A percentile compares a stretch with the other conserved stretches of the same genome.
phyloP scores from a whole-genome alignment of 106 monocot species.

The Platanthera zijinensis region DNA sequence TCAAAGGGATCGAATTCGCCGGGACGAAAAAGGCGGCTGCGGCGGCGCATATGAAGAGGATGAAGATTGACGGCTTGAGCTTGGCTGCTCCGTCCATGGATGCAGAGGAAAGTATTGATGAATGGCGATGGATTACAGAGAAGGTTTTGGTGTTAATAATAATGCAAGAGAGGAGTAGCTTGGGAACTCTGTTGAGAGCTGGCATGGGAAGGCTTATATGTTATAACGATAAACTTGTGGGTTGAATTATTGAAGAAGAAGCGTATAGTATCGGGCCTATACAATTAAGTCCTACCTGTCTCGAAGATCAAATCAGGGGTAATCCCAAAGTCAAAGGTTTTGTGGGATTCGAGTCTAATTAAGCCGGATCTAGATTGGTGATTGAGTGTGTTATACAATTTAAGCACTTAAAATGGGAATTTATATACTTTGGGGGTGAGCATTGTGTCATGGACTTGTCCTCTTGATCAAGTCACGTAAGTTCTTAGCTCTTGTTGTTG shows the following conservation, averaged over 20 bases:
- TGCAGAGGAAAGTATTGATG: neutral
- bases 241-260: neutral
- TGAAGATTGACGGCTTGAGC: neutral
- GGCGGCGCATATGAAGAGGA: slow-evolving; percentile 6
- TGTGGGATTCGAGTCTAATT: neutral
- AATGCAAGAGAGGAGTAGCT: too few relatives aligned
- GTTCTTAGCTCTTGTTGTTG: too few relatives aligned
- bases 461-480: too few relatives aligned
- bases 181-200: too few relatives aligned
- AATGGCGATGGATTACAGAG: neutral
- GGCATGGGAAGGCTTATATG: too few relatives aligned
- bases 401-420: too few relatives aligned
- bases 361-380: too few relatives aligned
- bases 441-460: too few relatives aligned
- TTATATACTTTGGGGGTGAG: too few relatives aligned
- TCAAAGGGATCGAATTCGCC: neutral
- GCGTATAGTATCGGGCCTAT: neutral
- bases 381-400: too few relatives aligned
- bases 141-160: neutral
- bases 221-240: too few relatives aligned
- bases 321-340: neutral
- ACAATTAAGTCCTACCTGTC: neutral
- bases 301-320: neutral
- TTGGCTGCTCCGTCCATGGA: neutral
- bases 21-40: neutral